These are phyloP conservation scores for Beauveria rudraprayagi DNA, from an alignment of 2,329 filamentous ascomycete species.

Conservation along the genomic window DNA sequence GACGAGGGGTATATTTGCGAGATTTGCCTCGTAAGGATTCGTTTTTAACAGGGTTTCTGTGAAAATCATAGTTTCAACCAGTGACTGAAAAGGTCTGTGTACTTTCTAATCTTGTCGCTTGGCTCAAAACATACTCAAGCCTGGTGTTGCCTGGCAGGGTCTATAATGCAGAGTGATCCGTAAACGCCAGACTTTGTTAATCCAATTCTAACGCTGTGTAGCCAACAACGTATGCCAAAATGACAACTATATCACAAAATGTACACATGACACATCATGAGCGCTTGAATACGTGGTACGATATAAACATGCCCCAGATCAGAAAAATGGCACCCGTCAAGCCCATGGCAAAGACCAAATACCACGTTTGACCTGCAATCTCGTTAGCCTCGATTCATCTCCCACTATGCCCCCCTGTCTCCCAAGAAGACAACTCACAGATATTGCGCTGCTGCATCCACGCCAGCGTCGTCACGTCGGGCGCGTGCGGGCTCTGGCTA, in stretches of 20 bases:
- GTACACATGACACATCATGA: conserved; percentile 19
- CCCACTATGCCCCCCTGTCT: neutral
- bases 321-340: conserved; percentile 52
- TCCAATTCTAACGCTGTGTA: neutral
- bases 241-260: neutral
- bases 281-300: conserved; percentile 53
- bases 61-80: no score
- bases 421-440: conserved; percentile 32
- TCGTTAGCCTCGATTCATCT: conserved; percentile 13
- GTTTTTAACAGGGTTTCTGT: neutral
- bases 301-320: conserved; percentile 63
- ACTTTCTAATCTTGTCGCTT: no score
- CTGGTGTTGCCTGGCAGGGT: neutral
- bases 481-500: conserved; percentile 39
- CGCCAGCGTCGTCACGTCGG: conserved; percentile 47
- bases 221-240: neutral
- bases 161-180: no score
- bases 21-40: neutral
- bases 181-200: neutral
- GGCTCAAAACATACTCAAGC: no score
- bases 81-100: no score
- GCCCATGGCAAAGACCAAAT: conserved; percentile 55
- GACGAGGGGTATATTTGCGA: neutral
- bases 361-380: conserved; percentile 50
- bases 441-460: conserved; percentile 59